These are phyloP conservation scores for Chondrus crispus DNA, from an alignment of 23 red algal species.

Conservation along the genomic window DNA sequence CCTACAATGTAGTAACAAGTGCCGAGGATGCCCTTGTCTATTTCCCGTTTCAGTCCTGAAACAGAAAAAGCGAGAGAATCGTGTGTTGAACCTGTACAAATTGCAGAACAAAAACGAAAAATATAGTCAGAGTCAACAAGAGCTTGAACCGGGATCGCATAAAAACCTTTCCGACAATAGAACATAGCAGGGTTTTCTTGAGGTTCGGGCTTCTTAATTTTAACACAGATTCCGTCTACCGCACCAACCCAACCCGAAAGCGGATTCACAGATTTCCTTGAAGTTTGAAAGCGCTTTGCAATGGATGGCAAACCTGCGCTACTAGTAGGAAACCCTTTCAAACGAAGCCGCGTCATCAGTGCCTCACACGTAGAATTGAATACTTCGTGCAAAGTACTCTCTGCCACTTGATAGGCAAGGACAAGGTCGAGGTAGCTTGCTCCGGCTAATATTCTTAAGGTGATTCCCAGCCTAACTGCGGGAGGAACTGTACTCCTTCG, in stretches of 20 bases:
- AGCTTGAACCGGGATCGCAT: slow-evolving; percentile 6
- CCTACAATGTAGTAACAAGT: background rate
- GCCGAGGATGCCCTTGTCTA: background rate
- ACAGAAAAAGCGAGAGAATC: slow-evolving; percentile 2
- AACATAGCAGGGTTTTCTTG: background rate
- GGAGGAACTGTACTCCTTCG: background rate
- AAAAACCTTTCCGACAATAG: slow-evolving; percentile 1
- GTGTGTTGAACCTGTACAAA: slow-evolving; percentile 19
- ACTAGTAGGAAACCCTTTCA: background rate
- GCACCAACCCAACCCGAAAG: background rate
- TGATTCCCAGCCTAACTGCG: background rate
- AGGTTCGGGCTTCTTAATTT: slow-evolving; percentile 1
- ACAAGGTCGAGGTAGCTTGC: background rate
- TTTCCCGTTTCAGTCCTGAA: background rate
- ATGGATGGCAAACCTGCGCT: background rate
- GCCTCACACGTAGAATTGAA: background rate
- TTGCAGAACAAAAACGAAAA: background rate
- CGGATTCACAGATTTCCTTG: background rate
- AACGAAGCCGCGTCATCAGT: background rate
- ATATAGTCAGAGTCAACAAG: background rate
- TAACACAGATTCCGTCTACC: background rate
- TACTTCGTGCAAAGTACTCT: background rate
- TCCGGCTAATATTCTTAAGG: background rate
- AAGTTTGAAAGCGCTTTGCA: background rate
- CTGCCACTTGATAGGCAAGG: background rate